Conservation (phyloP, 176 grass and related monocot species). For the Hyparrhenia diplandra region DNA sequence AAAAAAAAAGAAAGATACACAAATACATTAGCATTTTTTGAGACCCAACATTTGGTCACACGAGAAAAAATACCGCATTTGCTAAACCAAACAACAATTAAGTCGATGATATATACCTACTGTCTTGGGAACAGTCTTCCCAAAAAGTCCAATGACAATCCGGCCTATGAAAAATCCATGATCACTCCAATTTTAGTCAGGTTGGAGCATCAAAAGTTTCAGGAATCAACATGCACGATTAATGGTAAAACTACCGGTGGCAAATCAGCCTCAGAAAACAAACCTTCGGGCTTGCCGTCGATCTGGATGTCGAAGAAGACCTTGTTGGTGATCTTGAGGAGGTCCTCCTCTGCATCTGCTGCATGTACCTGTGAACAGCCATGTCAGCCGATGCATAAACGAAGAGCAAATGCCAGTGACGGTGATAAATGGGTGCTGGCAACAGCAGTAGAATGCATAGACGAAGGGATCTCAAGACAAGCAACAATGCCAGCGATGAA, state of each 20-base stretch:
- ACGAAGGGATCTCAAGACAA: not conserved
- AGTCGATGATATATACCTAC: not conserved
- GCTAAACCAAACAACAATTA: too few relatives aligned
- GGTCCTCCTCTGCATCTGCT: constrained; percentile 35
- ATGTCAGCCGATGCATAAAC: not conserved
- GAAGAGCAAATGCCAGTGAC: not conserved
- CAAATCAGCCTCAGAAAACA: not conserved
- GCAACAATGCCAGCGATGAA: not conserved
- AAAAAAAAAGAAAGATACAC: too few relatives aligned
- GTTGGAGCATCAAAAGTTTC: not conserved
- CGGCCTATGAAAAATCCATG: not conserved
- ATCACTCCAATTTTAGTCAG: not conserved
- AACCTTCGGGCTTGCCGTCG: constrained; percentile 75
- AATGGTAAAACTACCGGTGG: not conserved
- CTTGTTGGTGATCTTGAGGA: constrained; percentile 73
- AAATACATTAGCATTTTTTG: not conserved
- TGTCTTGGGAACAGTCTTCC: constrained; percentile 19
- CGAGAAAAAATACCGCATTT: too few relatives aligned
- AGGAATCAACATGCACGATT: not conserved
- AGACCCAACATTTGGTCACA: not conserved
- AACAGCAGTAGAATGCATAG: not conserved
- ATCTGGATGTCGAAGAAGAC: constrained; percentile 87
- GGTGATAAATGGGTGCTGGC: not conserved
- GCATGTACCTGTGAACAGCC: constrained; percentile 37
- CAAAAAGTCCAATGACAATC: constrained; percentile 11